These are phyloP conservation scores for Cordyceps cateniannulata DNA, from an alignment of 2,329 filamentous ascomycete species.

Conservation along the genomic window DNA sequence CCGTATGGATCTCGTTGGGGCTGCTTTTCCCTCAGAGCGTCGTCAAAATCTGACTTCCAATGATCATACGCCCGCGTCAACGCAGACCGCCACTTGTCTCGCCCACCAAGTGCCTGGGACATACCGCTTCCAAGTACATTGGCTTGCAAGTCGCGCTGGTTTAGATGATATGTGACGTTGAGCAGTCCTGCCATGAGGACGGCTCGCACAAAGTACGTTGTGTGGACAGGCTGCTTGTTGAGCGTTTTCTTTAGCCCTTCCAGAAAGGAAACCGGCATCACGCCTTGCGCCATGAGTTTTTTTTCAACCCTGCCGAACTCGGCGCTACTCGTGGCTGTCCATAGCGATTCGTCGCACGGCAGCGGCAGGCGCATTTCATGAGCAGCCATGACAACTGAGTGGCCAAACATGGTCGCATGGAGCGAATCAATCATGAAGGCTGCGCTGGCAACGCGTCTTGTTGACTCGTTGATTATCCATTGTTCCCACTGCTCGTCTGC, in stretches of 20 bases:
- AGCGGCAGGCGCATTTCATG: constrained; percentile 89
- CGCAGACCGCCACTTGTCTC: constrained; percentile 84
- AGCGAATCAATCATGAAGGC: constrained; percentile 94
- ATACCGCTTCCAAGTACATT: constrained; percentile 71
- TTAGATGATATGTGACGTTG: constrained; percentile 96
- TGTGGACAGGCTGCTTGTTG: constrained; percentile 76
- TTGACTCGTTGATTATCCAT: constrained; percentile 93
- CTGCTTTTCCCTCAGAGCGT: constrained; percentile 60
- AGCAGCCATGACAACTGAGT: constrained; percentile 93
- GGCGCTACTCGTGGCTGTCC: constrained; percentile 80
- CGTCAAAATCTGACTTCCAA: constrained; percentile 90
- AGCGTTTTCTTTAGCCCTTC: constrained; percentile 87
- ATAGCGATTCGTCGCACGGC: constrained; percentile 87
- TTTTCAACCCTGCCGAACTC: constrained; percentile 83
- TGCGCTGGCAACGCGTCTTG: constrained; percentile 80
- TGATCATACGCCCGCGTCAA: constrained; percentile 85
- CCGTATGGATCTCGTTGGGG: constrained; percentile 46
- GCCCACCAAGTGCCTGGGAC: constrained; percentile 70
- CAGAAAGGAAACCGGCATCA: constrained; percentile 80
- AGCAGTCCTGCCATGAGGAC: constrained; percentile 91
- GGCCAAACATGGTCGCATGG: constrained; percentile 96
- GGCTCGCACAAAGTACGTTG: constrained; percentile 87
- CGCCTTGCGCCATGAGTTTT: constrained; percentile 70
- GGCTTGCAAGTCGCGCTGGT: constrained; percentile 88
- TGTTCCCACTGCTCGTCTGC: constrained; percentile 90